Base-by-base conservation (phyloP, 306 rosid species). In the Aeschynomene evenia region DNA sequence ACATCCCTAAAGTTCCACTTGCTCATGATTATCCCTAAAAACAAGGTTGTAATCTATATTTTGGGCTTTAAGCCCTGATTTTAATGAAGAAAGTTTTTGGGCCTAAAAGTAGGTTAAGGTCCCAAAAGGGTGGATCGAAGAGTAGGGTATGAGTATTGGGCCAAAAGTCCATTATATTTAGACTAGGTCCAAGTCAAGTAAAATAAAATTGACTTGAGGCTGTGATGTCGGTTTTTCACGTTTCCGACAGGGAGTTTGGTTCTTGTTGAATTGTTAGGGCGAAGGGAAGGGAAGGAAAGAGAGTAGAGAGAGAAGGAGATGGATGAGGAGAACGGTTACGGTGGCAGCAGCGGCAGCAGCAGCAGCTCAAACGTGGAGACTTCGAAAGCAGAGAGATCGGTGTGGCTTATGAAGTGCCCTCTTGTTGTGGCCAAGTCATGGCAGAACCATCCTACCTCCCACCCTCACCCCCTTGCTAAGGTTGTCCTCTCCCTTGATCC, bases 341-440 rank as follows among this genome's bases (percentile, higher is more conserved):
- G 81, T 19, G 70, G 88, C 21, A 67, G 80, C 0, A 71, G 88
- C n/a, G 70, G 86, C 66, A 76, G 75, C 56, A 28, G 86, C 67
- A 75, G 86, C 66, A 76, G 75, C 56, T 63, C 82, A 10, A 79
- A 82, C 82, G 19, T 94, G 87, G 99, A 94, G 48, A 90, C 88
- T 2, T 76, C 70, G 9, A 94, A 82, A 68, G 86, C 97, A 0
- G 99, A 94, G 76, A 85, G 92, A 81, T 88, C 97, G 23, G 99
- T 91, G 66, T 94, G 99, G 97, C 68, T 95, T 69, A 95, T 95
- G 99, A 95, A 95, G 91, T 89, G 97, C 24, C 99, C 97, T 2
- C 45, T 85, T 59, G 91, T 73, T 1, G 96, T 95, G 14, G 89
- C 99, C 0, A 95, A 91, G 81, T 85, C 97, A 13, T 95, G 99